These are phyloP conservation scores for Paratinospora sagittata DNA, from an alignment of 164 flowering plant genomes.

Conservation along the genomic window DNA sequence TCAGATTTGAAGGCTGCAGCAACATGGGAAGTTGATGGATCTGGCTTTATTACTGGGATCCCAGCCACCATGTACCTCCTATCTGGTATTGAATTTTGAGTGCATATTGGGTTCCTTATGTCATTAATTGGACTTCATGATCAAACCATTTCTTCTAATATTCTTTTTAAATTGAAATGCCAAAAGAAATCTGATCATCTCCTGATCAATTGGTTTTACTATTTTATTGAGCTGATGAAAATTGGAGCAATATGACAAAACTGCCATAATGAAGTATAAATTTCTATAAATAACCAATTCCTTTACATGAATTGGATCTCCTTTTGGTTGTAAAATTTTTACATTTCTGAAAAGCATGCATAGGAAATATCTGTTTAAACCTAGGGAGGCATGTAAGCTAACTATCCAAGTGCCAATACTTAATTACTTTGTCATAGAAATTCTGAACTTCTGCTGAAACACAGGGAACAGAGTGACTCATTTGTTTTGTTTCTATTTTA, in stretches of 20 bases:
- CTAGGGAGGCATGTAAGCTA: too few species aligned
- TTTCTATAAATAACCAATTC: neutral
- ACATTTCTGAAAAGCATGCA: too few species aligned
- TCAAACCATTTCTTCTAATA: neutral
- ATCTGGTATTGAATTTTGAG: conserved; percentile 48
- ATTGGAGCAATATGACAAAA: neutral
- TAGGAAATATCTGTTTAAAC: too few species aligned
- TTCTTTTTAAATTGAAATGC: neutral
- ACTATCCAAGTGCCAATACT: too few species aligned
- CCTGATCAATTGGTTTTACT: neutral
- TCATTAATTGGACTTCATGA: neutral
- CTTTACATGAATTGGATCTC: neutral
- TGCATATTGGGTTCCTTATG: neutral
- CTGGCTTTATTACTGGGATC: conserved; percentile 61
- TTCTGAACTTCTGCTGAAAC: too few species aligned
- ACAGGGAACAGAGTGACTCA: too few species aligned
- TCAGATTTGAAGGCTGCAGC: conserved; percentile 69
- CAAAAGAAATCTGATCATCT: neutral
- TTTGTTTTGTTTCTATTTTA: too few species aligned
- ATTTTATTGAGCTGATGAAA: neutral
- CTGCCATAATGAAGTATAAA: neutral
- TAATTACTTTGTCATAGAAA: too few species aligned
- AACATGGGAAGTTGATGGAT: conserved; percentile 93
- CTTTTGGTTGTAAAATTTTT: too few species aligned
- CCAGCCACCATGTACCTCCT: conserved; percentile 87